Evolutionary conservation across 768 basidiomycete species (phyloP), one percentile per base, ranked within the genome.

Genomic region (Pseudohyphozyma bogoriensis): DNA sequence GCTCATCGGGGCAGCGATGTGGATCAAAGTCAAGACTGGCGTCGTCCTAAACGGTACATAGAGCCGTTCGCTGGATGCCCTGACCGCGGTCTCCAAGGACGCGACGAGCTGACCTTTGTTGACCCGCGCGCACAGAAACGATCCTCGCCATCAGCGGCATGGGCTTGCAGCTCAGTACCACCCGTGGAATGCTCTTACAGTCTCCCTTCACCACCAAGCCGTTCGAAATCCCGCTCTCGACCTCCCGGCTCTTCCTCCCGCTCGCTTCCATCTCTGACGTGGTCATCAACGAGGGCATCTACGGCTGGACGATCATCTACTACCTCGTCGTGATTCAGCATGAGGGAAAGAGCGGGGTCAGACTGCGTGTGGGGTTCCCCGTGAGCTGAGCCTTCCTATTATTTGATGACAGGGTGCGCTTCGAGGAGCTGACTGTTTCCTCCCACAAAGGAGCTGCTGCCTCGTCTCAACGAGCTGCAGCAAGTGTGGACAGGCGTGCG

Each of bases 171-270:
- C 51, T 52, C 36, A 26, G 36, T 11, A 52, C 51, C 9, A 52
- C 51, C 0, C 51, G 51, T 1, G 51, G 51, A 2, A 24, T 52
- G 5, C 18, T 52, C 16, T 36, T 52, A 6, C 24, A 35, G 20
- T 28, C 28, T 26, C 51, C 36, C 24, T 16, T 29, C 26, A 26
- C 24, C 15, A 13, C 40, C 40, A 42, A 15, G 18, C 40, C 40
- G 40, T 28, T 47, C 15, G 16, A n/a, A 8, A 50, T 52, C 36
- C 51, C 35, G 2, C 51, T 52, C 36, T 52, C 51, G 24, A 37
- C 51, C 36, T 52, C 51, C 13, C 51, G 51, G n/a, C 51, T 52
- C 29, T 54, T 54, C 40, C 39, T 54, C 53, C 53, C 53, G 15
- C 29, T 54, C 53, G 26, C 53, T 18, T 54, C 53, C 39, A 42